phyloP scores from a whole-genome alignment of 345 rosid species.

The Eucalyptus melliodora region DNA sequence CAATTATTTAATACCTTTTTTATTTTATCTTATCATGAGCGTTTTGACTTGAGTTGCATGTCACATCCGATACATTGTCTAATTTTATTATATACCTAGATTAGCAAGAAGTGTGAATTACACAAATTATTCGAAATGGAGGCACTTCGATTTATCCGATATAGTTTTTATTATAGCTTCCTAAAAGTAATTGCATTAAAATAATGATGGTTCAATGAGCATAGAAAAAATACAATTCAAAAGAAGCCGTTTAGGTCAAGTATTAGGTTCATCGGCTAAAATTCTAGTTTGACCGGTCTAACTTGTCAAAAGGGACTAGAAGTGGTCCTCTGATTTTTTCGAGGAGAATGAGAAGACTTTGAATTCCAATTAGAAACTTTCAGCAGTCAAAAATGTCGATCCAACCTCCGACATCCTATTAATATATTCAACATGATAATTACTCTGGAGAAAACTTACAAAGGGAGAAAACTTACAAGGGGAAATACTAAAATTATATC shows the following conservation, averaged over 20 bases:
- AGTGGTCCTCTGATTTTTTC: neutral
- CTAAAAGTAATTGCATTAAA: neutral
- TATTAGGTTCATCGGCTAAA: neutral
- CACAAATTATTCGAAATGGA: neutral
- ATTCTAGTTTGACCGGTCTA: neutral
- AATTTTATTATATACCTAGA: neutral
- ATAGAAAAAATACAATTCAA: neutral
- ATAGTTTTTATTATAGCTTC: neutral
- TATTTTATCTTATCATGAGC: neutral
- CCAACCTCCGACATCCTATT: neutral
- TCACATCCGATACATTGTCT: neutral
- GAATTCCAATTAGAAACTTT: neutral
- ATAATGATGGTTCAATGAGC: neutral
- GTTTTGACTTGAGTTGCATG: neutral
- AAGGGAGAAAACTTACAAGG: neutral
- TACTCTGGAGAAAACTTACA: neutral
- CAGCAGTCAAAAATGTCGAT: neutral
- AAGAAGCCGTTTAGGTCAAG: neutral
- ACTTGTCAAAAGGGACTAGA: neutral
- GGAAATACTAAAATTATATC: neutral
- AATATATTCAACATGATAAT: neutral
- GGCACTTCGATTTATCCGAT: neutral
- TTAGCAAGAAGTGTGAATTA: neutral
- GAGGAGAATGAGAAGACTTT: neutral
- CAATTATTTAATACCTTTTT: neutral